Percentiles rank a stretch among this genome's conserved stretches.
Conservation (phyloP, 805 yeast species). For the Yarrowia porcina region DNA sequence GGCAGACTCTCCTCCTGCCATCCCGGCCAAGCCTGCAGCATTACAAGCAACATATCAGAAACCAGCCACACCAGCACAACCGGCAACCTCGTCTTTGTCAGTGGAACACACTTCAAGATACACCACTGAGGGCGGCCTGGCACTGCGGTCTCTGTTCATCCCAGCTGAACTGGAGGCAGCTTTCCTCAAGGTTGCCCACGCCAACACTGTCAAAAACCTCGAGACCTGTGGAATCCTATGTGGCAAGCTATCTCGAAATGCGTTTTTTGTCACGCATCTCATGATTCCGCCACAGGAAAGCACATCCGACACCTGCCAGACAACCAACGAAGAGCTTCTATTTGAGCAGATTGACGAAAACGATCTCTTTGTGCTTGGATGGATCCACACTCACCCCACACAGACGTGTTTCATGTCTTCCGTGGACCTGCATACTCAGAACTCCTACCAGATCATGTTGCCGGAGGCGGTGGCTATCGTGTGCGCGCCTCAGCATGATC, state of each 20-base stretch:
- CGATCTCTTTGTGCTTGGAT: conserved; percentile 62
- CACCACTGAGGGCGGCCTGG: conserved; percentile 54
- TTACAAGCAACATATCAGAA: background rate
- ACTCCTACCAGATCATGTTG: conserved; percentile 64
- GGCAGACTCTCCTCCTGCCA: conserved; percentile 21
- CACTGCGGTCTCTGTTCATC: conserved; percentile 51
- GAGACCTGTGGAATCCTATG: conserved; percentile 69
- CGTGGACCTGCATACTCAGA: conserved; percentile 65
- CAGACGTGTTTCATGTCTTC: conserved; percentile 68
- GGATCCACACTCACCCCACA: conserved; percentile 76
- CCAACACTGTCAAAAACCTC: conserved; percentile 49
- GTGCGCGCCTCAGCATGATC: conserved; percentile 52
- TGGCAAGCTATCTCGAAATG: conserved; percentile 58
- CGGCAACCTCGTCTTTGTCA: conserved; percentile 1
- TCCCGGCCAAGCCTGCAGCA: background rate
- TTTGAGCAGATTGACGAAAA: conserved; percentile 54
- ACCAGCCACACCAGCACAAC: background rate
- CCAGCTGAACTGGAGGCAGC: conserved; percentile 45
- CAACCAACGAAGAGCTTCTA: conserved; percentile 56
- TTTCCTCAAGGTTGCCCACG: conserved; percentile 48
- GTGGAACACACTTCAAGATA: conserved; percentile 35
- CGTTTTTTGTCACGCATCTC: conserved; percentile 59
- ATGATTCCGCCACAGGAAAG: conserved; percentile 62
- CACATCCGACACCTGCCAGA: conserved; percentile 60
- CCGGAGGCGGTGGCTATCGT: conserved; percentile 69